phyloP scores from a whole-genome alignment of 164 flowering plant genomes.

The Platanus orientalis region DNA sequence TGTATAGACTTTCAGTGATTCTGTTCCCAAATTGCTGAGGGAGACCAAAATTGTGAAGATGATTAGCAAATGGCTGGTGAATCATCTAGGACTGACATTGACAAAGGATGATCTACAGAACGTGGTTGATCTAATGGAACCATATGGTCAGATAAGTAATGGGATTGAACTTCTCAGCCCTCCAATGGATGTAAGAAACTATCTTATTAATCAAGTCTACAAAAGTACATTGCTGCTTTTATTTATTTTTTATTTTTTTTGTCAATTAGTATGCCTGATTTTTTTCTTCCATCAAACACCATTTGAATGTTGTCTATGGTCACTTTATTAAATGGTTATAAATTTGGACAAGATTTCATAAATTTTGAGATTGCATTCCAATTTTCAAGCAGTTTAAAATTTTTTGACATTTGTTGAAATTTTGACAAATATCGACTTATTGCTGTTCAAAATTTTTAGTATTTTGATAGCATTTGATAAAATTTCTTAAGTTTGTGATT shows the following conservation, averaged over 20 bases:
- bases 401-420: too few species aligned
- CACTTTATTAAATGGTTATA: too few species aligned
- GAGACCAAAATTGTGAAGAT: constrained; percentile 47
- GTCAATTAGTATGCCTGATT: not conserved
- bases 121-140: constrained; percentile 95
- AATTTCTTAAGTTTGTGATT: too few species aligned
- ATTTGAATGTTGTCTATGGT: not conserved
- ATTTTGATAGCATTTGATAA: too few species aligned
- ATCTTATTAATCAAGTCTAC: not conserved
- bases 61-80: constrained; percentile 60
- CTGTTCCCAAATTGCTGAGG: constrained; percentile 65
- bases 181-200: constrained; percentile 79
- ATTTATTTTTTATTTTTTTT: not conserved
- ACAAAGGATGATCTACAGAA: constrained; percentile 68
- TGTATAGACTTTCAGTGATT: constrained; percentile 59
- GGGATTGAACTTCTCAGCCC: constrained; percentile 82
- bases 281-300: not conserved
- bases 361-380: too few species aligned
- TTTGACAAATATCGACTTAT: too few species aligned
- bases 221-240: constrained; percentile 1
- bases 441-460: too few species aligned
- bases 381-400: too few species aligned
- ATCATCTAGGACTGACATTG: constrained; percentile 85
- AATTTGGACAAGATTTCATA: too few species aligned
- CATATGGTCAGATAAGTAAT: constrained; percentile 86